A percentile compares a stretch with the other conserved stretches of the same genome.
Conservation (phyloP, 225 moss, liverwort and hornwort species). For the Pseudisothecium myosuroides region DNA sequence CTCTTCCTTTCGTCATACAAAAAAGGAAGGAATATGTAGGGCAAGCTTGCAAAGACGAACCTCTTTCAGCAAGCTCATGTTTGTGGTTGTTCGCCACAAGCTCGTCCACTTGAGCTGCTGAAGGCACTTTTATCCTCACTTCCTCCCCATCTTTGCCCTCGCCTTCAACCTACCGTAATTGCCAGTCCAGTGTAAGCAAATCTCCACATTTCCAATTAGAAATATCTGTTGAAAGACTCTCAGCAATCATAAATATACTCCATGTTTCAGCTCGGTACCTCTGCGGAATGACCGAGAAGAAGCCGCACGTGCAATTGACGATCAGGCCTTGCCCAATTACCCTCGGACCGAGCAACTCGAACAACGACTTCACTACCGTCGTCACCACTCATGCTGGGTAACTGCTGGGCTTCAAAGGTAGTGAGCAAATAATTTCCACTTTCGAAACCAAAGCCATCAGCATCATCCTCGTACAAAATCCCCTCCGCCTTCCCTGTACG, state of each 20-base stretch:
- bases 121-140: conserved; percentile 38
- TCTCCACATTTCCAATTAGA: neutral
- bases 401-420: conserved; percentile 39
- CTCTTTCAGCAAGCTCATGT: conserved; percentile 4
- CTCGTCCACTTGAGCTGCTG: conserved; percentile 28
- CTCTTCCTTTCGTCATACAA: neutral
- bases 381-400: neutral
- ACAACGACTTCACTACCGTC: conserved; percentile 41
- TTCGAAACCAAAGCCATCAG: conserved; percentile 58
- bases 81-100: conserved; percentile 19
- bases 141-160: conserved; percentile 72
- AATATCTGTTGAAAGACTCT: neutral
- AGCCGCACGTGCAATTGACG: conserved; percentile 55
- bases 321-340: conserved; percentile 45
- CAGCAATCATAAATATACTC: neutral
- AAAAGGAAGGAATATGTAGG: neutral
- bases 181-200: neutral
- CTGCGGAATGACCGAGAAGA: conserved; percentile 42
- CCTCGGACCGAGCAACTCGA: conserved; percentile 38
- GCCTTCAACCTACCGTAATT: conserved; percentile 37
- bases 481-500: conserved; percentile 70
- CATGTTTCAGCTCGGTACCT: conserved; percentile 13
- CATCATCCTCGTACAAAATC: conserved; percentile 67
- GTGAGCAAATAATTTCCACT: conserved; percentile 59
- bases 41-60: neutral